Conservation (phyloP, 2,329 filamentous ascomycete species). For the Fusarium continuum region DNA sequence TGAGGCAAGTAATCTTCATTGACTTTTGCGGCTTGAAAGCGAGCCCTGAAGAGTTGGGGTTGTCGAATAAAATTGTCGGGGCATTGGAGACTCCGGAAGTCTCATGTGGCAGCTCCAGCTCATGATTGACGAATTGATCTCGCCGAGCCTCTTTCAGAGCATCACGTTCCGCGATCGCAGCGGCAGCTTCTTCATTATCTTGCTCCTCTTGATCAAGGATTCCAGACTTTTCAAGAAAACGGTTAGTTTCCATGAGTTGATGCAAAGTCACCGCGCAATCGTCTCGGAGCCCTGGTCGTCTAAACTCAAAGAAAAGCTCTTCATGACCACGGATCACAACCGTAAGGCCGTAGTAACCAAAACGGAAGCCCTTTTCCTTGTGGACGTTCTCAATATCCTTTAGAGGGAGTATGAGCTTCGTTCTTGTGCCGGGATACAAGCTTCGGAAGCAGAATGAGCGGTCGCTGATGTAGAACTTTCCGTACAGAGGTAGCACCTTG, state of each 20-base stretch:
- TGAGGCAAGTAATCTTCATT: slow-evolving; percentile 88
- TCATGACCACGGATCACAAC: slow-evolving; percentile 94
- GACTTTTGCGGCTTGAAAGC: slow-evolving; percentile 88
- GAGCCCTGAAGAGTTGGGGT: slow-evolving; percentile 84
- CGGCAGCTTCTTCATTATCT: slow-evolving; percentile 76
- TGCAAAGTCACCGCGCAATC: slow-evolving; percentile 87
- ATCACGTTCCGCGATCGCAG: slow-evolving; percentile 81
- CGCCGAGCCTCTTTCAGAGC: slow-evolving; percentile 79
- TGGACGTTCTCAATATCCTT: slow-evolving; percentile 92
- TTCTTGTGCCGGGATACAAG: slow-evolving; percentile 85
- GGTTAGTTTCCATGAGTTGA: slow-evolving; percentile 76
- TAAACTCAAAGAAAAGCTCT: slow-evolving; percentile 96
- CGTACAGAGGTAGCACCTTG: slow-evolving; percentile 88
- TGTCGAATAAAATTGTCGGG: slow-evolving; percentile 87
- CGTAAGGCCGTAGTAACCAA: slow-evolving; percentile 89
- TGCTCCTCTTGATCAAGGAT: slow-evolving; percentile 73
- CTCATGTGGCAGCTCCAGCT: slow-evolving; percentile 59
- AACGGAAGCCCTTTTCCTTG: slow-evolving; percentile 93
- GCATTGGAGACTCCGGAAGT: slow-evolving; percentile 62
- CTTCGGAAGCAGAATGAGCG: slow-evolving; percentile 92
- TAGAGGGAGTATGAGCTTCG: slow-evolving; percentile 90
- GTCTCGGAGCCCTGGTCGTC: slow-evolving; percentile 78
- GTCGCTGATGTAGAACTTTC: slow-evolving; percentile 94
- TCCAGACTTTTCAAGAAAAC: slow-evolving; percentile 75
- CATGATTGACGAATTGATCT: slow-evolving; percentile 61